Evolutionary conservation across 306 rosid species (phyloP).

Genomic region (Inga leiocalycina): DNA sequence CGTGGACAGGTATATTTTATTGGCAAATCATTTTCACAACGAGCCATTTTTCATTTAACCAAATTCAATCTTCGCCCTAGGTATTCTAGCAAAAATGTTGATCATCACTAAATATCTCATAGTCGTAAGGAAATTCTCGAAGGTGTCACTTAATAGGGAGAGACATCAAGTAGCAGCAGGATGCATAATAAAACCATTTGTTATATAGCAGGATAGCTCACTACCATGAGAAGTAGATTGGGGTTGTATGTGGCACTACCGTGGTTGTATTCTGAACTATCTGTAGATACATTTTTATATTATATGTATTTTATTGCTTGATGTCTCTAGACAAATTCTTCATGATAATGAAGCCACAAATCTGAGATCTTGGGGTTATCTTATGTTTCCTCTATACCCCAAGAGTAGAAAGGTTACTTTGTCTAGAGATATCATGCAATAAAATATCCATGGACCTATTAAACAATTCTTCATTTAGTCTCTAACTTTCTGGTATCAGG

Average conservation of each 20-base stretch:
- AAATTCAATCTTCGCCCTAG: not conserved
- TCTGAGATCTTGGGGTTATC: not conserved
- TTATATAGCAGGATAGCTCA: not conserved
- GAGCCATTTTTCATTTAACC: conserved; percentile 4
- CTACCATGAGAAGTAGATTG: not conserved
- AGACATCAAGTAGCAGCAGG: too few relatives aligned
- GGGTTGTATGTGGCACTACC: not conserved
- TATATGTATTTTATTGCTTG: not conserved
- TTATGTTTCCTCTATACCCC: not conserved
- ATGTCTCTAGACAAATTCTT: not conserved
- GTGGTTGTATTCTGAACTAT: not conserved
- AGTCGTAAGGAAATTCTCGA: not conserved
- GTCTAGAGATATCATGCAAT: not conserved
- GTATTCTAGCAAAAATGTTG: conserved; percentile 9
- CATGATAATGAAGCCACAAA: not conserved
- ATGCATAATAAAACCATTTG: conserved; percentile 7
- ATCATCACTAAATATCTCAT: not conserved
- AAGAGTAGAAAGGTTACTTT: not conserved
- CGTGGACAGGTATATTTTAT: conserved; percentile 68
- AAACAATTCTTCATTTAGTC: conserved; percentile 15
- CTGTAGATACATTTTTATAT: not conserved
- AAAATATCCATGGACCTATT: not conserved
- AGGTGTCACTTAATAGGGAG: not conserved
- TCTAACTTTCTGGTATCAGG: not conserved
- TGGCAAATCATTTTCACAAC: conserved; percentile 13